These are phyloP conservation scores for Pythium aphanidermatum DNA, from an alignment of 352 stramenopile genomes.

Conservation along the genomic window DNA sequence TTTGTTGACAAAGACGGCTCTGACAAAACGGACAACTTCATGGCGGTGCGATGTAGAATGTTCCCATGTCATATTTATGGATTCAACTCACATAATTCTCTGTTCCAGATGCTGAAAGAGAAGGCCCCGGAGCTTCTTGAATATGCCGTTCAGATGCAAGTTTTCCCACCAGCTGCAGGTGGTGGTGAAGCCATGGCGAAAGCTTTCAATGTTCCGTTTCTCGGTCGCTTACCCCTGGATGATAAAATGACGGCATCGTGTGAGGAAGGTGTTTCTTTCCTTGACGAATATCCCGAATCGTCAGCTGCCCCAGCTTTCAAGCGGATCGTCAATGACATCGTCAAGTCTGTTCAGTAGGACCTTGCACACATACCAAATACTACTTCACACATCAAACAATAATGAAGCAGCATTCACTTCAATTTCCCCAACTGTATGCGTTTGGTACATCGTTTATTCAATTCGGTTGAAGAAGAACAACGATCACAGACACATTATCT, in stretches of 20 bases:
- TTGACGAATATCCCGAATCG: slow-evolving; percentile 84
- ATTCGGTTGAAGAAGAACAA: slow-evolving; percentile 61
- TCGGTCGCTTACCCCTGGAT: slow-evolving; percentile 96
- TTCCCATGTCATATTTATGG: not conserved
- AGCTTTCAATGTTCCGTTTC: slow-evolving; percentile 94
- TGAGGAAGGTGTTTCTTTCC: slow-evolving; percentile 93
- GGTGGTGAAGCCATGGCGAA: slow-evolving; percentile 94
- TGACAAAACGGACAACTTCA: slow-evolving; percentile 57
- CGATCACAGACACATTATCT: slow-evolving; percentile 86
- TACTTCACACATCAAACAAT: too few species aligned
- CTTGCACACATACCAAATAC: too few species aligned
- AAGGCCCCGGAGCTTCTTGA: slow-evolving; percentile 80
- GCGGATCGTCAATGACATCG: slow-evolving; percentile 66
- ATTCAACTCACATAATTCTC: not conserved
- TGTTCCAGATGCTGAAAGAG: slow-evolving; percentile 64
- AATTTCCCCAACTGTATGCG: too few species aligned
- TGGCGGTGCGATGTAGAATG: slow-evolving; percentile 49
- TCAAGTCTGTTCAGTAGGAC: slow-evolving; percentile 48
- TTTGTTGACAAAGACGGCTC: slow-evolving; percentile 47
- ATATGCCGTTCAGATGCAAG: slow-evolving; percentile 75
- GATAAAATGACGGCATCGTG: slow-evolving; percentile 95
- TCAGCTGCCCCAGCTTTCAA: slow-evolving; percentile 62
- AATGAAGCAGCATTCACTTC: too few species aligned
- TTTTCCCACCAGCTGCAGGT: slow-evolving; percentile 86
- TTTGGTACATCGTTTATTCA: not conserved